Evolutionary conservation across 768 basidiomycete species (phyloP).

Genomic region (Saitozyma podzolica): DNA sequence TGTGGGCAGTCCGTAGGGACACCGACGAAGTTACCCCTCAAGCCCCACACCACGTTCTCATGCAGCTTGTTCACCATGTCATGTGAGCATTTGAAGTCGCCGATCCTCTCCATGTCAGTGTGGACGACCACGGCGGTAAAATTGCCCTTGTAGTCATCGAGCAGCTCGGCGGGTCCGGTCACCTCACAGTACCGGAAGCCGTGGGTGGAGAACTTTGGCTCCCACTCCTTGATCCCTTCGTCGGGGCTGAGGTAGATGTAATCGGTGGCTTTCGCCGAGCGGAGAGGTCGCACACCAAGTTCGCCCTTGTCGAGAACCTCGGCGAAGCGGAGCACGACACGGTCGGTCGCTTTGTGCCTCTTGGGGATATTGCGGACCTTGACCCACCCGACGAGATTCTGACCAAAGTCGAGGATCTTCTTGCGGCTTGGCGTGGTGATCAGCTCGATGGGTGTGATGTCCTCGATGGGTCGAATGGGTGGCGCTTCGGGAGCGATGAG

Average conservation of each 20-base stretch:
- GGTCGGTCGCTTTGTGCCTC: background rate
- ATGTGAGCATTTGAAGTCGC: constrained; percentile 24
- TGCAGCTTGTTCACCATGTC: constrained; percentile 28
- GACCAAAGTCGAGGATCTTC: constrained; percentile 41
- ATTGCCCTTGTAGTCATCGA: constrained; percentile 7
- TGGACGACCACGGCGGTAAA: constrained; percentile 21
- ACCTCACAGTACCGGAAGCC: constrained; percentile 34
- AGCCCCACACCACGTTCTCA: constrained; percentile 30
- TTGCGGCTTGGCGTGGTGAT: constrained; percentile 38
- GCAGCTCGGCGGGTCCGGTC: background rate
- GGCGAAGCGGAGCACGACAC: constrained; percentile 11
- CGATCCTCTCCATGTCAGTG: constrained; percentile 29
- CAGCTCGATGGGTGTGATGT: constrained; percentile 17
- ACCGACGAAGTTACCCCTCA: constrained; percentile 27
- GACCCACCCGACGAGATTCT: constrained; percentile 42
- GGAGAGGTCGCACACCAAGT: constrained; percentile 30
- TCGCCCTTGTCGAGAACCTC: constrained; percentile 42
- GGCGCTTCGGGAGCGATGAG: constrained; percentile 29
- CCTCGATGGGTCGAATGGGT: constrained; percentile 24
- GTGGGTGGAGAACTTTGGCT: constrained; percentile 39
- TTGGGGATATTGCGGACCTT: constrained; percentile 3
- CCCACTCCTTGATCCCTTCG: constrained; percentile 14
- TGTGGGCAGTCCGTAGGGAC: constrained; percentile 45
- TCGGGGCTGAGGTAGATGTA: constrained; percentile 13
- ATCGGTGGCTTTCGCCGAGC: constrained; percentile 26